Evolutionary conservation across 768 basidiomycete species (phyloP), one percentile per base, ranked within the genome.

Genomic region (Russula vinacea): DNA sequence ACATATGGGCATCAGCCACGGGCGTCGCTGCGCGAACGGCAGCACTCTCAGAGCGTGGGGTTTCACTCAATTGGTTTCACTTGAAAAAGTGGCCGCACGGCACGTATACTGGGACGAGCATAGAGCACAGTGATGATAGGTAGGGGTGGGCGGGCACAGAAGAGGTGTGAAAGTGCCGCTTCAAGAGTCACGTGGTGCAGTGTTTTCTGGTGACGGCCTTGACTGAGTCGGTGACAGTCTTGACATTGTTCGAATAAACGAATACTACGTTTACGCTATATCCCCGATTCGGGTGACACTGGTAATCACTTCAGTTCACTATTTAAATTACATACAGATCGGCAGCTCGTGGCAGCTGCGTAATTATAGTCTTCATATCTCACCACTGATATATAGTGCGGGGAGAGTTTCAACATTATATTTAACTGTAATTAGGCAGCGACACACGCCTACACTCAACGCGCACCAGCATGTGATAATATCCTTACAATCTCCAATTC

Each of bases 21-120:
- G 87, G 96, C 1, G 78, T 92, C 6, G 79, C 84, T 0, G 78
- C 77, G 5, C 81, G 97, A 79, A 73, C 77, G 0, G 85, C 87
- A 0, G 47, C 72, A 10, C 76, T 77, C 3, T 76, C 81, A 2
- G 85, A 85, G 52, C 77, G 85, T 22, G 76, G 76, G 66, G 69
- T 73, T 2, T 80, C n/a, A n/a, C n/a, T n/a, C n/a, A n/a, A n/a
- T n/a, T n/a, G n/a, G n/a, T n/a, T n/a, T n/a, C 80, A 5, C 87
- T 95, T 53, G 76, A 76, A 26, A 76, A 79, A 26, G 87, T 85
- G 0, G 90, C 86, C 24, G 74, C 80, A 60, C 76, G 94, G 65
- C 77, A 98, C n/a, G 82, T 93, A 19, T 1, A 76, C 77, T 11
- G 85, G 92, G 22, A 98, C 98, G 96, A 97, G 97, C 0, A 78